phyloP scores from a whole-genome alignment of 805 yeast species.

The Metschnikowia chrysomelidarum region DNA sequence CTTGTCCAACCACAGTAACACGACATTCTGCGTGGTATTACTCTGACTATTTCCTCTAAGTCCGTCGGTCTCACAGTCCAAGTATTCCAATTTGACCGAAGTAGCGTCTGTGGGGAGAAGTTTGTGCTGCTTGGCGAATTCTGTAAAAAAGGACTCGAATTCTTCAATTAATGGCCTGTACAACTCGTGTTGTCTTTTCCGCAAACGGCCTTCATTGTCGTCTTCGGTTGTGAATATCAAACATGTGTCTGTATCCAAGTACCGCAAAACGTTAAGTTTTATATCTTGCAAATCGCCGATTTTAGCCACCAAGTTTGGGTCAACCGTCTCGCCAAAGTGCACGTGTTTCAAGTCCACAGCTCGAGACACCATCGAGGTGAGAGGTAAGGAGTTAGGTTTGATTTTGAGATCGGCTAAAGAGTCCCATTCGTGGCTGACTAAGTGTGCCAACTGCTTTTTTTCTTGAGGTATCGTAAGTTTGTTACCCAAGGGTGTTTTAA shows the following conservation, averaged over 20 bases:
- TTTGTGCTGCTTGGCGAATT: conserved; percentile 30
- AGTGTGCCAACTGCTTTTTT: conserved; percentile 63
- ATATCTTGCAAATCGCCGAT: conserved; percentile 61
- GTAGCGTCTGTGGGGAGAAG: conserved; percentile 22
- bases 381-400: conserved; percentile 76
- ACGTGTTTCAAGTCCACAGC: conserved; percentile 66
- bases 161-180: conserved; percentile 73
- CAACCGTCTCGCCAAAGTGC: conserved; percentile 33
- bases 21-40: conserved; percentile 57
- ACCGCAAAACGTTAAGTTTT: conserved; percentile 63
- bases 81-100: conserved; percentile 45
- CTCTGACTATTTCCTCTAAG: conserved; percentile 78
- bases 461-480: conserved; percentile 59
- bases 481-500: conserved; percentile 83
- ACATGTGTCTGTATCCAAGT: conserved; percentile 92
- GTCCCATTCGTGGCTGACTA: conserved; percentile 88
- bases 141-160: conserved; percentile 58
- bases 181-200: conserved; percentile 73
- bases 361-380: conserved; percentile 84
- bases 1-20: conserved; percentile 57
- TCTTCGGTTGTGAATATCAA: conserved; percentile 75
- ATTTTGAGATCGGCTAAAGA: conserved; percentile 61
- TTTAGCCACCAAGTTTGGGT: conserved; percentile 51
- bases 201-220: conserved; percentile 81
- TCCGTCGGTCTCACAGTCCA: conserved; percentile 83